A percentile compares a stretch with the other conserved stretches of the same genome.
Conservation (phyloP, 768 basidiomycete species). For the Russula sp. region DNA sequence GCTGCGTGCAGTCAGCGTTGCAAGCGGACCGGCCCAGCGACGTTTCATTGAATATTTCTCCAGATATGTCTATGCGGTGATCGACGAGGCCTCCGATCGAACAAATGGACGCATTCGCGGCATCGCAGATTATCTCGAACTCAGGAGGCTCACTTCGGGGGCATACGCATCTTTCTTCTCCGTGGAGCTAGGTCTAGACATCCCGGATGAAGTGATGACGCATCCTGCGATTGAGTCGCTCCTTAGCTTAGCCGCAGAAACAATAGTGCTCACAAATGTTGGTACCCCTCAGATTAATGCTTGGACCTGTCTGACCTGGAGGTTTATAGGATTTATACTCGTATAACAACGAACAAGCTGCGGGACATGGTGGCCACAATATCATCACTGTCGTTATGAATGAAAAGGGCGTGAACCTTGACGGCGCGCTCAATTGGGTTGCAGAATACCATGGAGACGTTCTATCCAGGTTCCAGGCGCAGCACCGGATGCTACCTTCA, state of each 20-base stretch:
- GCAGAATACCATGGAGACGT: constrained; percentile 23
- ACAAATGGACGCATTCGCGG: constrained; percentile 30
- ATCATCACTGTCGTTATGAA: constrained; percentile 39
- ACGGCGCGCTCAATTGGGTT: constrained; percentile 38
- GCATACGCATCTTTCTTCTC: constrained; percentile 37
- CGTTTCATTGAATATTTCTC: constrained; percentile 37
- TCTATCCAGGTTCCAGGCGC: constrained; percentile 31
- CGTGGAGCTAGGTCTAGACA: constrained; percentile 34
- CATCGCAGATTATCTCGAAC: constrained; percentile 36
- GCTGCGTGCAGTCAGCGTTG: constrained; percentile 28
- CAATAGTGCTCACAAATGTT: constrained; percentile 38
- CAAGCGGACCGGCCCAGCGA: constrained; percentile 25
- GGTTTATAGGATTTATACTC: constrained; percentile 35
- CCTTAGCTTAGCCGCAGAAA: constrained; percentile 28
- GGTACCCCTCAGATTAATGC: neutral
- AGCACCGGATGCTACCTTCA: constrained; percentile 31
- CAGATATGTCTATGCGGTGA: constrained; percentile 35
- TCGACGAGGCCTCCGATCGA: constrained; percentile 40
- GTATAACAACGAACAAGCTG: constrained; percentile 36
- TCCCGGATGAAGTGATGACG: constrained; percentile 37
- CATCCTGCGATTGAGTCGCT: constrained; percentile 37
- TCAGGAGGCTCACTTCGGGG: constrained; percentile 38
- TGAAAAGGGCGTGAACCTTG: constrained; percentile 31
- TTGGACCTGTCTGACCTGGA: neutral
- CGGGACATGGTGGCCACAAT: constrained; percentile 38